phyloP scores from a whole-genome alignment of 1,284 basidiomycete genomes.

The Ustilago xerochloae region DNA sequence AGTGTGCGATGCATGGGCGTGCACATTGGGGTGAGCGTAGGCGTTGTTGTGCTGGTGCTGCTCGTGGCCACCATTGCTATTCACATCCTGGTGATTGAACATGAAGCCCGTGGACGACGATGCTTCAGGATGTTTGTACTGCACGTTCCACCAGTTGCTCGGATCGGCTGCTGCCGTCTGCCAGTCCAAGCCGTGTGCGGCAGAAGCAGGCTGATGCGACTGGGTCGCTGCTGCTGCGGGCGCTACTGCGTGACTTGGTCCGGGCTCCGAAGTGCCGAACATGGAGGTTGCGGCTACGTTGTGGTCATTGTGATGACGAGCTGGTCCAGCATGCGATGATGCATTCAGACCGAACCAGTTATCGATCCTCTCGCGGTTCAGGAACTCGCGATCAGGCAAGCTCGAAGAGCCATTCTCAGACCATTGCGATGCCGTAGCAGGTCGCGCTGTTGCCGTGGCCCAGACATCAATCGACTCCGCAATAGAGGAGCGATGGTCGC shows the following conservation, averaged over 20 bases:
- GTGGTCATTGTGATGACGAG: slow-evolving; percentile 13
- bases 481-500: slow-evolving; percentile 36
- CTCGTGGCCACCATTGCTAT: slow-evolving; percentile 4
- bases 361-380: slow-evolving; percentile 34
- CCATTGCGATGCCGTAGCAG: slow-evolving; percentile 39
- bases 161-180: slow-evolving; percentile 24
- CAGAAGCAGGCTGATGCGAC: slow-evolving; percentile 3
- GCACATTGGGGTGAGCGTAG: slow-evolving; percentile 9
- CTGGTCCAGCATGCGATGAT: slow-evolving; percentile 9
- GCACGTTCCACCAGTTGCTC: slow-evolving; percentile 40
- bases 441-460: slow-evolving; percentile 27
- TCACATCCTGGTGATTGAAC: slow-evolving; percentile 18
- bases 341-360: slow-evolving; percentile 41
- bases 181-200: slow-evolving; percentile 27
- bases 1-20: slow-evolving; percentile 7
- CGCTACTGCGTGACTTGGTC: slow-evolving; percentile 16
- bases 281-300: slow-evolving; percentile 7
- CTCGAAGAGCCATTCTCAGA: slow-evolving; percentile 37
- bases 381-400: slow-evolving; percentile 35
- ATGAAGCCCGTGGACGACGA: slow-evolving; percentile 28
- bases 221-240: slow-evolving; percentile 9
- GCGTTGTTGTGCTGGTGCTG: not conserved
- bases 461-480: slow-evolving; percentile 45
- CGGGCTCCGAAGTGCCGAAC: slow-evolving; percentile 31
- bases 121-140: slow-evolving; percentile 32